phyloP scores from a whole-genome alignment of 805 yeast genomes.

The Diddensiella santjacobensis region DNA sequence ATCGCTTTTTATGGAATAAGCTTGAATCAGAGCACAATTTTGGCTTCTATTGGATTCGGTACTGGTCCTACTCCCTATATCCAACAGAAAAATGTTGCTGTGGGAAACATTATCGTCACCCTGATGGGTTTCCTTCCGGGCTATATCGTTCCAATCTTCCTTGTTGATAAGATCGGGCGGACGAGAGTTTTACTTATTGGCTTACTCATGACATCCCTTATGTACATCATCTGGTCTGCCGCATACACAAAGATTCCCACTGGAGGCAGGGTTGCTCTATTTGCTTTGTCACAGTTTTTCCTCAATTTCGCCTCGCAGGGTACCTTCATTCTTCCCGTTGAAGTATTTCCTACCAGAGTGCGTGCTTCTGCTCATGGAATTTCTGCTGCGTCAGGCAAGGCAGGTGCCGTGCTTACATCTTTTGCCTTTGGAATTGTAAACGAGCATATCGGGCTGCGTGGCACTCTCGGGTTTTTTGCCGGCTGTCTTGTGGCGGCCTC shows the following conservation, averaged over 20 bases:
- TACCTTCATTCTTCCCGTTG: constrained; percentile 88
- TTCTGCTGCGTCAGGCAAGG: constrained; percentile 87
- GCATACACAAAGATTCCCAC: constrained; percentile 69
- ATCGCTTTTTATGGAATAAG: constrained; percentile 88
- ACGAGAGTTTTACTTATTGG: constrained; percentile 77
- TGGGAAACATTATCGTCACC: constrained; percentile 86
- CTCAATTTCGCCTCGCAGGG: constrained; percentile 90
- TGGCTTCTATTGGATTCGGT: constrained; percentile 82
- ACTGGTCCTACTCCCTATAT: constrained; percentile 64
- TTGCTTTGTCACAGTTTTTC: constrained; percentile 81
- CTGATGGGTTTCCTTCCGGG: constrained; percentile 96
- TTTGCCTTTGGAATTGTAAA: constrained; percentile 13
- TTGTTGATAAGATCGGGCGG: constrained; percentile 79
- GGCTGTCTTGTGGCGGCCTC: constrained; percentile 5
- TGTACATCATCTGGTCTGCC: constrained; percentile 80
- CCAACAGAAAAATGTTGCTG: constrained; percentile 70
- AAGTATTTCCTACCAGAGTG: constrained; percentile 88
- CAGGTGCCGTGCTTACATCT: constrained; percentile 84
- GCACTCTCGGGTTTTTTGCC: constrained; percentile 8
- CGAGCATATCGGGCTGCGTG: constrained; percentile 7
- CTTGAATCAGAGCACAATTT: constrained; percentile 74
- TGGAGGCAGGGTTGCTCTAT: constrained; percentile 68
- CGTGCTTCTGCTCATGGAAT: constrained; percentile 95
- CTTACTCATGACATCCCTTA: constrained; percentile 62
- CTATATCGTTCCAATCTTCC: constrained; percentile 80